Evolutionary conservation across 306 rosid genomes (phyloP).

Genomic region (Cucurbita pepo): DNA sequence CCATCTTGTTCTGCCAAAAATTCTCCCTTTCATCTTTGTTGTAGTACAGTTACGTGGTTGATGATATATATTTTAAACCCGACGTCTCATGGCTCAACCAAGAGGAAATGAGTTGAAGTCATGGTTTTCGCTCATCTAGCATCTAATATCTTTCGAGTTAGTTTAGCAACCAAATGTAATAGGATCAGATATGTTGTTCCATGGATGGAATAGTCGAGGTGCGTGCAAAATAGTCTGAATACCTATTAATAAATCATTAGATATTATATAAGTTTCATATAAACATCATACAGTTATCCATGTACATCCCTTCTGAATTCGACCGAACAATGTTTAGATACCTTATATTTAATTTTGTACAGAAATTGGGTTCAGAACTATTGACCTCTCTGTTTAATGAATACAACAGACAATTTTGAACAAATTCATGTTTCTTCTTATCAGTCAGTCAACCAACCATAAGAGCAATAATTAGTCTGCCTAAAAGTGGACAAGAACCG

Average conservation of each 20-base stretch:
- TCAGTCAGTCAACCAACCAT: neutral
- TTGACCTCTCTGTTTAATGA: neutral
- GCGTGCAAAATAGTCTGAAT: neutral
- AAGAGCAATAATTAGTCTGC: neutral
- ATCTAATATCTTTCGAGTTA: too few relatives aligned
- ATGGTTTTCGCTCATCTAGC: too few relatives aligned
- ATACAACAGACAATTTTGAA: neutral
- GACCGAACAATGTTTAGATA: neutral
- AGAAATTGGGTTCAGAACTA: neutral
- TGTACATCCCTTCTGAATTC: neutral
- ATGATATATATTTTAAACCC: neutral
- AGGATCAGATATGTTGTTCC: too few relatives aligned
- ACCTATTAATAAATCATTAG: neutral
- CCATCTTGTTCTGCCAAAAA: neutral
- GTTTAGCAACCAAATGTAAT: too few relatives aligned
- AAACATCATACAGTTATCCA: neutral
- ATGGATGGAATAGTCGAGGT: too few relatives aligned
- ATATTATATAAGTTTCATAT: neutral
- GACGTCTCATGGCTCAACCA: too few relatives aligned
- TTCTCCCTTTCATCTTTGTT: neutral
- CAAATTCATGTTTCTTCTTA: neutral
- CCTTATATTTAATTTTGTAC: neutral
- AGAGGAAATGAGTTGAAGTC: too few relatives aligned
- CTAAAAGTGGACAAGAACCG: neutral
- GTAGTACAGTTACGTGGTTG: neutral